Evolutionary conservation across 192 early-diverging fungal genomes (phyloP), one percentile per base, ranked within the genome.

Genomic region (Umbelopsis sp.): DNA sequence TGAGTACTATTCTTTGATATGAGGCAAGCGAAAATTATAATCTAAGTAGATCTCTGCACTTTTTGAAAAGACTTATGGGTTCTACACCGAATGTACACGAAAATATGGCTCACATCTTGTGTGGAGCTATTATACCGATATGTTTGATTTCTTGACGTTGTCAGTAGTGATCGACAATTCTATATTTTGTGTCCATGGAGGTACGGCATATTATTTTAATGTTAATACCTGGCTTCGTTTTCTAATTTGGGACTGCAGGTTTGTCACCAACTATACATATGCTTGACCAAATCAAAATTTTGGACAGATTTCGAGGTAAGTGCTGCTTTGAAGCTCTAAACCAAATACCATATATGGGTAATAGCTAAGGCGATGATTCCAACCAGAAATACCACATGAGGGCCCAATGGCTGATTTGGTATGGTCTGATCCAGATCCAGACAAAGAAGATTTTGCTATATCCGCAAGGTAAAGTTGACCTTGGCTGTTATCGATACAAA

Each of bases 161-260:
- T 91, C 91, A 0, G 94, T 93, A 2, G 91, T 93, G 9, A 95
- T 98, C 67, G 91, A 97, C 61, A 87, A 94, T 51, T 84, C 86
- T 41, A 95, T 98, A 12, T 95, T 98, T 71, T 97, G 95, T 76
- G 95, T 98, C 22, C 97, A 98, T 70, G 97, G 97, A 61, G 97
- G 96, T 84, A 72, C 71, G 52, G 44, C 9, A 65, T 12, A 49
- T 12, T 52, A 15, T 49, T 22, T 25, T 4, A 11, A 13, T 16
- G 8, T 47, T 48, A 41, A 12, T 37, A n/a, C n/a, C 12, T 1
- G 21, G 7, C 8, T 37, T 45, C 2, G 9, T 49, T 41, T 30
- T 15, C 22, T 66, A 66, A 47, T 7, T 13, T 35, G 33, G 20
- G 21, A 4, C 46, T 15, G 12, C 18, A 74, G 44, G 52, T 13